Conservation (phyloP, 1,139 yeast genomes). For the Trichomonascaceae sp. region DNA sequence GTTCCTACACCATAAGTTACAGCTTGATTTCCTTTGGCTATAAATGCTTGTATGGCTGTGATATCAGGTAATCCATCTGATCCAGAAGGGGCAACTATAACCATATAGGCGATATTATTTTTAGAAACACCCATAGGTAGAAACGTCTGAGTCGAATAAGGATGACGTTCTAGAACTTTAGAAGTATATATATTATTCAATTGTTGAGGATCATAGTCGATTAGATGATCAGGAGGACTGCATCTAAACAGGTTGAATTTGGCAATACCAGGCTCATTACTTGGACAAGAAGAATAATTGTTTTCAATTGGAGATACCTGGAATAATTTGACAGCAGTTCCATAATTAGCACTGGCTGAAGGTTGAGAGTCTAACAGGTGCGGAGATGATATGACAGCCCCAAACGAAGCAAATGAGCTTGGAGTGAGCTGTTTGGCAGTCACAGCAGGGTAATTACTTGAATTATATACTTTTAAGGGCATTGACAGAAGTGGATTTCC, state of each 20-base stretch:
- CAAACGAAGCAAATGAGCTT: constrained; percentile 44
- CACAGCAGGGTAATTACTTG: constrained; percentile 6
- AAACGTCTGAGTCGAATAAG: constrained; percentile 85
- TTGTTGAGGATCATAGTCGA: constrained; percentile 30
- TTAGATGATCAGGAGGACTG: constrained; percentile 61
- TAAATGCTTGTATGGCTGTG: constrained; percentile 54
- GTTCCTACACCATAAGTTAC: constrained; percentile 70
- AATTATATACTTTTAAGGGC: constrained; percentile 3
- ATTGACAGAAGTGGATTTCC: no score
- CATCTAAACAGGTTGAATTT: constrained; percentile 84
- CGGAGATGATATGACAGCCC: constrained; percentile 50
- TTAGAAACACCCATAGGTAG: constrained; percentile 72
- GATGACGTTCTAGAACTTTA: constrained; percentile 83
- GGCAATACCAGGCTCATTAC: constrained; percentile 46
- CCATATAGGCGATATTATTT: constrained; percentile 53
- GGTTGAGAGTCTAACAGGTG: constrained; percentile 42
- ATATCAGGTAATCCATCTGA: constrained; percentile 54
- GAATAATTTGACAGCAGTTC: constrained; percentile 79
- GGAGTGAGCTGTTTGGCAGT: constrained; percentile 43
- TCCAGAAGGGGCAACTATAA: constrained; percentile 68
- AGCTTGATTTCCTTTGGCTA: constrained; percentile 77
- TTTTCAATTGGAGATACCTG: constrained; percentile 65
- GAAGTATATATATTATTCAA: constrained; percentile 39
- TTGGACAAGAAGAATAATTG: constrained; percentile 43
- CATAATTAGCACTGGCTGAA: constrained; percentile 71